Evolutionary conservation across 768 basidiomycete genomes (phyloP).

Genomic region (Amanita jacksonii): DNA sequence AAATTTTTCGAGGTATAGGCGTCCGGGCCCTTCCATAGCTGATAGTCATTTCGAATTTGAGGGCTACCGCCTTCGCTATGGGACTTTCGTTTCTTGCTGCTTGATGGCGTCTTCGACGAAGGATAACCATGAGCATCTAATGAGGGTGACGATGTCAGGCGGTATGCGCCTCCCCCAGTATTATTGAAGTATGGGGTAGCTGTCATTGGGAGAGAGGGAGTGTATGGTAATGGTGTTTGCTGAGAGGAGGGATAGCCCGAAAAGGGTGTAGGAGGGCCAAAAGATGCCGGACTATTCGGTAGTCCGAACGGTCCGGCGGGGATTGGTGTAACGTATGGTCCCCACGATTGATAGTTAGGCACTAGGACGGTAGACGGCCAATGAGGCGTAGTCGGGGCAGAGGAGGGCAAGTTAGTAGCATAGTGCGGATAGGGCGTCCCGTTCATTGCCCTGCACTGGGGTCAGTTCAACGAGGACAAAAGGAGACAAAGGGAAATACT

Average conservation of each 20-base stretch:
- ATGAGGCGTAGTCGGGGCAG: neutral
- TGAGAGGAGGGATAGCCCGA: neutral
- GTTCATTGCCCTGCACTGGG: neutral
- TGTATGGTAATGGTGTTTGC: neutral
- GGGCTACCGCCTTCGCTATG: conserved; percentile 15
- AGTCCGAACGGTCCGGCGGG: neutral
- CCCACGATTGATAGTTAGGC: too few species aligned
- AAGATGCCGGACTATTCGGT: conserved; percentile 10
- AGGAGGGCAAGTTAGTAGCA: neutral
- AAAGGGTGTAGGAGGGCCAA: conserved; percentile 14
- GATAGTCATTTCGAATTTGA: conserved; percentile 8
- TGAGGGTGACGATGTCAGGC: conserved; percentile 6
- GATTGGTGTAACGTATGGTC: conserved; percentile 7
- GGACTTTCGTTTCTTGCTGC: conserved; percentile 12
- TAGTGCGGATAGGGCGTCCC: conserved; percentile 4
- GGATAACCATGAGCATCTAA: conserved; percentile 4
- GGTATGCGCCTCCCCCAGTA: conserved; percentile 9
- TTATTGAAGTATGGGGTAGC: conserved; percentile 16
- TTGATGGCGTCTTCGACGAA: neutral
- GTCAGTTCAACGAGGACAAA: neutral
- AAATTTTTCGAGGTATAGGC: conserved; percentile 24
- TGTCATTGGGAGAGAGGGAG: conserved; percentile 10
- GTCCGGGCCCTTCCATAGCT: conserved; percentile 13
- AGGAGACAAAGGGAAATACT: conserved; percentile 2
- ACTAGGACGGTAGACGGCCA: neutral